A percentile compares a stretch with the other conserved stretches of the same genome.
These are phyloP conservation scores for Bauhinia variegata DNA, from an alignment of 306 rosid genomes.

Conservation along the genomic window DNA sequence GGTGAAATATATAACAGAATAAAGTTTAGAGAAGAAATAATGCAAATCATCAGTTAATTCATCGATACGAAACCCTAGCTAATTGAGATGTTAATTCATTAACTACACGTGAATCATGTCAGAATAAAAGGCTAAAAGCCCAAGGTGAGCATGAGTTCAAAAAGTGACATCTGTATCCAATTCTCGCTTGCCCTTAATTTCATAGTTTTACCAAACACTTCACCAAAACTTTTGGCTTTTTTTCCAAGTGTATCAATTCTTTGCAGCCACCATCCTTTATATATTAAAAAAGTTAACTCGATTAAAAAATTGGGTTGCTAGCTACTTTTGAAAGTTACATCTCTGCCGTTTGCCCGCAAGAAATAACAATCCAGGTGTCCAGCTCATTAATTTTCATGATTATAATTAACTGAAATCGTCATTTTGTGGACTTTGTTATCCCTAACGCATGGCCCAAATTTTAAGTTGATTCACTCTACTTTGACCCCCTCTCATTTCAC, in stretches of 20 bases:
- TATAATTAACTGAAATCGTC: conserved; percentile 14
- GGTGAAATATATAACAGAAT: too few relatives aligned
- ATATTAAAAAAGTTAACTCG: conserved; percentile 35
- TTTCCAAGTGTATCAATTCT: neutral
- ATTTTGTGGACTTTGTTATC: neutral
- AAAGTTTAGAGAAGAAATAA: too few relatives aligned
- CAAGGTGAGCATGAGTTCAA: conserved; percentile 33
- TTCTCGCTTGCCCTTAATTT: conserved; percentile 33
- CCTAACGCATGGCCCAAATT: neutral
- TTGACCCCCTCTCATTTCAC: neutral
- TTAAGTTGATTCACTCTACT: neutral
- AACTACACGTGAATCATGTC: conserved; percentile 22
- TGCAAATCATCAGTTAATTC: too few relatives aligned
- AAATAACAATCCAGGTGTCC: conserved; percentile 33
- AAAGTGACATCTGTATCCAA: conserved; percentile 45
- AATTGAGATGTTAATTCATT: neutral
- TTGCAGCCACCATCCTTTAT: conserved; percentile 37
- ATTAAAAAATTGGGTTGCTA: too few relatives aligned
- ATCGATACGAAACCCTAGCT: neutral
- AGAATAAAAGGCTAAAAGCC: conserved; percentile 11
- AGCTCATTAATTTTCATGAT: neutral
- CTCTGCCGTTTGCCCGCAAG: conserved; percentile 50
- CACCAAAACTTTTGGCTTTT: conserved; percentile 67
- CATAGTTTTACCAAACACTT: conserved; percentile 42
- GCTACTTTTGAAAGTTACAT: conserved; percentile 11